Evolutionary conservation across 208 protist species (phyloP).

Genomic region (Trypanosoma lewisi): DNA sequence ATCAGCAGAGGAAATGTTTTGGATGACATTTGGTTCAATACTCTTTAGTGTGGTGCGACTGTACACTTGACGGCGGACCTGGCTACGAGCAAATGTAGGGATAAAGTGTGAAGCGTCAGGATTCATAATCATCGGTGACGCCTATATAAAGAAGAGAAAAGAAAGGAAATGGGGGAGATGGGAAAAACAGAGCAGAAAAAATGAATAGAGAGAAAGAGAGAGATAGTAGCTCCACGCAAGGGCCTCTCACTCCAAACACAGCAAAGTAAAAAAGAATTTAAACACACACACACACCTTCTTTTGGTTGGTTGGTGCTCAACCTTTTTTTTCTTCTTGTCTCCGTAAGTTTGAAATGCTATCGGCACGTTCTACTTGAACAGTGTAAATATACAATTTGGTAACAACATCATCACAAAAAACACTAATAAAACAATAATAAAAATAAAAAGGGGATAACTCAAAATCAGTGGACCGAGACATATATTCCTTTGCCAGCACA

Average conservation of each 20-base stretch:
- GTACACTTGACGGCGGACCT: slow-evolving; percentile 6
- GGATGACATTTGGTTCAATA: slow-evolving; percentile 9
- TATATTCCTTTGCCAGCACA: no score
- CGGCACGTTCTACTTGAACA: no score
- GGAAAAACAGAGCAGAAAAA: slow-evolving; percentile 9
- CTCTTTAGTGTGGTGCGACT: slow-evolving; percentile 16
- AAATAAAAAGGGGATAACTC: no score
- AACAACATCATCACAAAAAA: no score
- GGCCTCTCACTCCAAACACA: not conserved
- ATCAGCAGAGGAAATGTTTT: slow-evolving; percentile 9
- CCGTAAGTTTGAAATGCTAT: no score
- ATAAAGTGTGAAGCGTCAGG: slow-evolving; percentile 25
- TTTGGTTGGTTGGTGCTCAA: no score
- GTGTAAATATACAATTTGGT: no score
- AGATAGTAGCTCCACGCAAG: not conserved
- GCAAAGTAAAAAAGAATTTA: not conserved
- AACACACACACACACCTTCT: no score
- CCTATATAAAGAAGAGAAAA: slow-evolving; percentile 6
- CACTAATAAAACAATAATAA: no score
- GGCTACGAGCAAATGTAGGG: slow-evolving; percentile 18
- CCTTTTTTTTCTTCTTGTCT: no score
- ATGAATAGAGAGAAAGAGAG: not conserved
- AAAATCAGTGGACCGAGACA: no score
- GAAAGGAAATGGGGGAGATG: not conserved
- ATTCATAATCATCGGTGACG: slow-evolving; percentile 16